phyloP scores from a whole-genome alignment of 768 basidiomycete species.

The Russula virescens region DNA sequence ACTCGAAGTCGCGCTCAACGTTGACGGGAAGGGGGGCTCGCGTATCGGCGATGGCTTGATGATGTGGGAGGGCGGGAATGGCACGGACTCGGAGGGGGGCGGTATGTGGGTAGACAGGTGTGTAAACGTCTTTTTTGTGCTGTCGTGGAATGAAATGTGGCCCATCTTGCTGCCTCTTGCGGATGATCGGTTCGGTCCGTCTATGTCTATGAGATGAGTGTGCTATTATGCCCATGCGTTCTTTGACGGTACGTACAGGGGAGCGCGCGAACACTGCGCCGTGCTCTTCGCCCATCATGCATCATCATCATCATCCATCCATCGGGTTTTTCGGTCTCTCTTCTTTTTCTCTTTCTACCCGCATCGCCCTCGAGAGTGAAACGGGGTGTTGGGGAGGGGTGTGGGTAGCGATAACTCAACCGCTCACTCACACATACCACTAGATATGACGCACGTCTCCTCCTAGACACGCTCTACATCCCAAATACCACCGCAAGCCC shows the following conservation, averaged over 20 bases:
- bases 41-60: constrained; percentile 35
- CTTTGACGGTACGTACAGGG: not conserved
- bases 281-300: too few species aligned
- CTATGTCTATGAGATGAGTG: too few species aligned
- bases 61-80: constrained; percentile 12
- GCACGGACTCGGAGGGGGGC: not conserved
- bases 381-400: too few species aligned
- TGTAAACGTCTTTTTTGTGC: constrained; percentile 33
- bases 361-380: not conserved
- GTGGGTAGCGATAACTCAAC: not conserved
- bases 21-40: constrained; percentile 18
- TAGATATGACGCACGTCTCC: constrained; percentile 78
- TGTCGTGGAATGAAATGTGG: constrained; percentile 2
- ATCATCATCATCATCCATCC: too few species aligned
- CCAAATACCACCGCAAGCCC: not conserved
- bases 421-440: not conserved
- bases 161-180: not conserved
- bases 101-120: constrained; percentile 81
- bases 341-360: not conserved
- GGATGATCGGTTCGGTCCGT: not conserved
- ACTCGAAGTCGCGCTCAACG: constrained; percentile 30
- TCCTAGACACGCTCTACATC: constrained; percentile 49
- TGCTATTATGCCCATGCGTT: too few species aligned
- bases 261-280: too few species aligned
- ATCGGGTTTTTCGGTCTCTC: too few species aligned